Conservation (phyloP, 225 moss, liverwort and hornwort species). For the Asterella californica region DNA sequence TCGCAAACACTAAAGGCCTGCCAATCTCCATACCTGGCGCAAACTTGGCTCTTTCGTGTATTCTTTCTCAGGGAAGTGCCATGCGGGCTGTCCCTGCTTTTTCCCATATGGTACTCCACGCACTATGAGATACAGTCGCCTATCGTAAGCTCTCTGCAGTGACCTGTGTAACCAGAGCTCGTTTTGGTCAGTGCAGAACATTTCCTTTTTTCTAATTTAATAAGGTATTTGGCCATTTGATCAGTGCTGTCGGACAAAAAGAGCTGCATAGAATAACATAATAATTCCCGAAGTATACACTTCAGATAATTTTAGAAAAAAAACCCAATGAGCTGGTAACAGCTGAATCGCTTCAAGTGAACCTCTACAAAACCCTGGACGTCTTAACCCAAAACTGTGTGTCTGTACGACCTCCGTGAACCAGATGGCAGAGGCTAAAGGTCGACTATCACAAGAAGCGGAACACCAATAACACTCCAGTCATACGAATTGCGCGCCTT, state of each 20-base stretch:
- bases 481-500: too few species aligned
- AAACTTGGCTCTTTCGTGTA: conserved; percentile 72
- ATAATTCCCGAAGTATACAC: too few species aligned
- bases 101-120: conserved; percentile 63
- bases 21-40: conserved; percentile 47
- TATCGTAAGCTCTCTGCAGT: conserved; percentile 65
- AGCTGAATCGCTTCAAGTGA: background rate
- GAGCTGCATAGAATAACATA: too few species aligned
- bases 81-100: conserved; percentile 56
- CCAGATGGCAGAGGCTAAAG: background rate
- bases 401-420: background rate
- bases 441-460: background rate
- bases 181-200: too few species aligned
- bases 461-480: background rate
- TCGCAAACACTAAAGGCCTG: background rate
- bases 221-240: too few species aligned
- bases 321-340: background rate
- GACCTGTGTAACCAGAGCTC: conserved; percentile 44
- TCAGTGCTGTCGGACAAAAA: too few species aligned
- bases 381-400: background rate
- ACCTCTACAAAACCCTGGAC: background rate
- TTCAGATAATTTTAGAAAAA: too few species aligned
- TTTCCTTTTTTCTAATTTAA: too few species aligned
- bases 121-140: conserved; percentile 80
- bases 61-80: conserved; percentile 92